Base-by-base conservation (phyloP, 768 basidiomycete species). In the Lentinula aciculospora region DNA sequence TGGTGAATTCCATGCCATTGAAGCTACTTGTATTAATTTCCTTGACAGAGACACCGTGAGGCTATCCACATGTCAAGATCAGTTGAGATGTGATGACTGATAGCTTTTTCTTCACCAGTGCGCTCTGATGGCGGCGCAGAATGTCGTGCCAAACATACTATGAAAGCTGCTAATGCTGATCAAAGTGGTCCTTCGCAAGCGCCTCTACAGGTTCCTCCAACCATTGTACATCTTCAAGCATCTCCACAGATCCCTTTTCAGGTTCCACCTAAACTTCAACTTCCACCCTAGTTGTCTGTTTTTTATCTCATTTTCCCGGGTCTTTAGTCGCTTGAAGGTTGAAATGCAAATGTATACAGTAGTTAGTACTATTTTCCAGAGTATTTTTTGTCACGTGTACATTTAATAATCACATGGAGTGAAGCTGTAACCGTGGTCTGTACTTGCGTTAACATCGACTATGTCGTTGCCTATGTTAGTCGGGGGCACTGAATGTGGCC, bases 391-490 rank as follows among this genome's bases (percentile, higher is more conserved):
- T 58, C 36, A 34, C 31, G 10, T 55, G 36, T 39, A 27, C 36
- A 25, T 60, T 13, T 32, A 48, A 29, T 19, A 49, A 50, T 56
- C 59, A 60, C 48, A 51, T 59, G 58, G n/a, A 28, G 34, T 25
- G 44, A 21, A 7, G 10, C 39, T 53, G 13, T 34, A 21, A 12
- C 36, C 51, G 32, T 34, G 37, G 34, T 21, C 54, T 25, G 54
- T 28, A 12, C 28, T 6, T 54, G 19, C 29, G 44, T 32, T 3
- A 4, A 29, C 28, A 3, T 45, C 7, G 13, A 63, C 56, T 60
- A 92, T 94, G 92, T 85, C 91, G 5, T 76, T 94, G 28, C 86
- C 91, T 49, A 81, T 90, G 78, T 85, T 95, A 19, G 79, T 86
- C 21, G 83, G 80, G 46, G 85, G 84, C 40, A 77, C 89, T 1